Conservation (phyloP, 805 yeast genomes). For the Suhomyces prunicola region DNA sequence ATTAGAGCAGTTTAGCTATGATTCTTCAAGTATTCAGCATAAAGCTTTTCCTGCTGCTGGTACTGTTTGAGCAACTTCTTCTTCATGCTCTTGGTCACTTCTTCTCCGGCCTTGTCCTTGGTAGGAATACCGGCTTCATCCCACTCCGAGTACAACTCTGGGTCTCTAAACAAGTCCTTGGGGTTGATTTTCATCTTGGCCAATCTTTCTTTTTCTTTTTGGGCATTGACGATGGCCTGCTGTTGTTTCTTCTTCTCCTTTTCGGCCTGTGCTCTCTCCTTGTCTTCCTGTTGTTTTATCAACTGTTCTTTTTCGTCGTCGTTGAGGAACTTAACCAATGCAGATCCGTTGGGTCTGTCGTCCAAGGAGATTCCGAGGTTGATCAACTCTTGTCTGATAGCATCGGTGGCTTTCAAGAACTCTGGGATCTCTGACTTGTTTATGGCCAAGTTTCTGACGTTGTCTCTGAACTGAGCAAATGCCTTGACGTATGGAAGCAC, state of each 20-base stretch:
- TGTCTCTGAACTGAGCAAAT: conserved; percentile 77
- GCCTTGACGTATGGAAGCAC: conserved; percentile 79
- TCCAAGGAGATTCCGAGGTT: conserved; percentile 81
- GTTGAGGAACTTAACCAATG: conserved; percentile 78
- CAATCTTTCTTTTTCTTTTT: conserved; percentile 58
- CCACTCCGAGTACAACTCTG: conserved; percentile 62
- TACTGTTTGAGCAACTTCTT: conserved; percentile 80
- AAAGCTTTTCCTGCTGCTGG: conserved; percentile 77
- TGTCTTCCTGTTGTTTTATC: conserved; percentile 56
- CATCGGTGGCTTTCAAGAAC: conserved; percentile 70
- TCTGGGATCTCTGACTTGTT: conserved; percentile 46
- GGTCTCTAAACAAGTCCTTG: conserved; percentile 64
- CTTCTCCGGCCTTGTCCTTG: conserved; percentile 72
- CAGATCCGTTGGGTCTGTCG: conserved; percentile 79
- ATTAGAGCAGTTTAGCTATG: not conserved
- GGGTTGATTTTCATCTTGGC: conserved; percentile 73
- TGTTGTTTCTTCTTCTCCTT: conserved; percentile 58
- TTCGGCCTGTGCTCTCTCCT: conserved; percentile 51
- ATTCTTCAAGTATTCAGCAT: conserved; percentile 54
- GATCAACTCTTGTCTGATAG: conserved; percentile 66
- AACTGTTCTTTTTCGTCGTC: conserved; percentile 67
- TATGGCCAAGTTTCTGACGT: conserved; percentile 73
- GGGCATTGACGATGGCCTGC: conserved; percentile 49
- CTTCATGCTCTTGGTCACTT: conserved; percentile 76
- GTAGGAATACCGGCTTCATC: conserved; percentile 84